A percentile compares a stretch with the other conserved stretches of the same genome.
These are phyloP conservation scores for Ophiostoma perfectum DNA, from an alignment of 2,329 filamentous ascomycete genomes.

Conservation along the genomic window DNA sequence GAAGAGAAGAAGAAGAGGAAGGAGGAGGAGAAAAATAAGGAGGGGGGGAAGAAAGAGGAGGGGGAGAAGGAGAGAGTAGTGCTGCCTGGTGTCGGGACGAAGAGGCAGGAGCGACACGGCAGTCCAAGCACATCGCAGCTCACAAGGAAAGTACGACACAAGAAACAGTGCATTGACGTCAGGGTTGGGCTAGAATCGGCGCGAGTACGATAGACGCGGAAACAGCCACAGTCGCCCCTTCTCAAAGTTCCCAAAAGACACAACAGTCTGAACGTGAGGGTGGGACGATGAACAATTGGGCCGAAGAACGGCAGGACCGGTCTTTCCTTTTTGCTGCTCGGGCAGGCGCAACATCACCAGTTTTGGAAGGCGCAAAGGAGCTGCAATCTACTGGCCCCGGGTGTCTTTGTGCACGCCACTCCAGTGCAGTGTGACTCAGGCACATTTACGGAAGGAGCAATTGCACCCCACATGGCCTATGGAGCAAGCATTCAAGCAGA, in stretches of 20 bases:
- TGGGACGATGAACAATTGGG: neutral
- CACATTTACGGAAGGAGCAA: slow-evolving; percentile 3
- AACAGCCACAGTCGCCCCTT: neutral
- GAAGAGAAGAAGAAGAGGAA: neutral
- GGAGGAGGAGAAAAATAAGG: neutral
- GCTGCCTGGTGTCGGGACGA: neutral
- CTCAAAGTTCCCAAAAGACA: neutral
- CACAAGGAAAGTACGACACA: neutral
- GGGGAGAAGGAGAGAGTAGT: neutral
- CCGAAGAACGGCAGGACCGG: neutral
- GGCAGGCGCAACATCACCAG: neutral
- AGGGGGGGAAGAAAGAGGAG: neutral
- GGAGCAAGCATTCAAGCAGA: too few relatives aligned
- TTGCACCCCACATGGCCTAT: neutral
- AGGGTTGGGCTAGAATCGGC: slow-evolving; percentile 1
- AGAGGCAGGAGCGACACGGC: neutral
- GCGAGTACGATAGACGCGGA: neutral
- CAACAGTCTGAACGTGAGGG: neutral
- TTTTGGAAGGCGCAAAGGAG: neutral
- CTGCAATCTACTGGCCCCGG: neutral
- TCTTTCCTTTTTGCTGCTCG: neutral
- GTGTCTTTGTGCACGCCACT: neutral
- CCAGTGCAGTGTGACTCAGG: neutral
- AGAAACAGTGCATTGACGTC: neutral
- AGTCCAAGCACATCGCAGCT: neutral